Evolutionary conservation across 2,329 filamentous ascomycete species (phyloP).

Genomic region (Lasiodiplodia sp.): DNA sequence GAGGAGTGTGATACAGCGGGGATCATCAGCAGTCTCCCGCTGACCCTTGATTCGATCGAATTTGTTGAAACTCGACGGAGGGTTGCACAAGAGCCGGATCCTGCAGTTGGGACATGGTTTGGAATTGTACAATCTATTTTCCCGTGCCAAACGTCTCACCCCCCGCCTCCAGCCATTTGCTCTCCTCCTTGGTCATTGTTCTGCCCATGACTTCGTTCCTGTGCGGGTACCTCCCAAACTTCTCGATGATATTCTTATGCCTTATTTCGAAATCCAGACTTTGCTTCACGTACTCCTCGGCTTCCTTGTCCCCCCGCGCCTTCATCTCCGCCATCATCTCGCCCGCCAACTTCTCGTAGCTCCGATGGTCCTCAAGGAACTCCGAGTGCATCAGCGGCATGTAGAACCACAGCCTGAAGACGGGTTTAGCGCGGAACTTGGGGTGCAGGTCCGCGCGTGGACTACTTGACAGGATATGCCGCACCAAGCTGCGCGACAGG

Average conservation of each 20-base stretch:
- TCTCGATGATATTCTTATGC: conserved; percentile 60
- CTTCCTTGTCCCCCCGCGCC: conserved; percentile 38
- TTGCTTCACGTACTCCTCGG: conserved; percentile 40
- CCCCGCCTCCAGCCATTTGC: conserved; percentile 56
- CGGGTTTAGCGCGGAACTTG: conserved; percentile 39
- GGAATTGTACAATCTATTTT: neutral
- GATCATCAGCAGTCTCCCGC: neutral
- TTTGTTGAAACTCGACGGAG: neutral
- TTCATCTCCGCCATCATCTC: conserved; percentile 46
- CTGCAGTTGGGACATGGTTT: too few species aligned
- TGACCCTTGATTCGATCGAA: too few species aligned
- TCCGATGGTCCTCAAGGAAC: conserved; percentile 54
- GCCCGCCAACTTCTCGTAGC: conserved; percentile 43
- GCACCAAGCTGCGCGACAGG: conserved; percentile 57
- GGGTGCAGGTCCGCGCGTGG: conserved; percentile 42
- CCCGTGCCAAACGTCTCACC: conserved; percentile 51
- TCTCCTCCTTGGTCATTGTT: conserved; percentile 58
- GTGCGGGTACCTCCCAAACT: conserved; percentile 67
- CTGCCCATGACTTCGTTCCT: conserved; percentile 61
- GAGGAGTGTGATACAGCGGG: neutral
- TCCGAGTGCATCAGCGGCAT: conserved; percentile 69
- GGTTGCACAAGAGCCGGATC: too few species aligned
- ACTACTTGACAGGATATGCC: conserved; percentile 43
- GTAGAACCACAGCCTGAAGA: conserved; percentile 64
- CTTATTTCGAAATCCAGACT: conserved; percentile 50